A percentile compares a stretch with the other conserved stretches of the same genome.
Evolutionary conservation across 345 rosid species (phyloP).

Genomic region (Pseudoturritis turrita): DNA sequence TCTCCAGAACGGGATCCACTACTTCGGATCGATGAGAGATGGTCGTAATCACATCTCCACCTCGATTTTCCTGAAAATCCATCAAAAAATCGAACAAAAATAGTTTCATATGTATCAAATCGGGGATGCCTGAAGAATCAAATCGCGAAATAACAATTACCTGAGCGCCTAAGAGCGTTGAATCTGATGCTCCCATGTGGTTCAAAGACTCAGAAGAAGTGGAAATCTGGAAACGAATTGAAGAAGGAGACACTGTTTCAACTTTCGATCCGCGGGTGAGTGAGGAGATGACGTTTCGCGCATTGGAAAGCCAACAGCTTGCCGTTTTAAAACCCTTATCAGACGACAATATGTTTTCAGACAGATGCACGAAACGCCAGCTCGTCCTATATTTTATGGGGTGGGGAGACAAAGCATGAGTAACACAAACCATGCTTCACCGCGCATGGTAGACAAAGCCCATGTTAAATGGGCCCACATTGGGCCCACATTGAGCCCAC

Average conservation of each 20-base stretch:
- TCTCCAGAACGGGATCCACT: conserved; percentile 72
- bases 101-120: background rate
- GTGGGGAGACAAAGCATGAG: conserved; percentile 21
- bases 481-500: conserved; percentile 28
- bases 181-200: conserved; percentile 31
- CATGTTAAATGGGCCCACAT: conserved; percentile 22
- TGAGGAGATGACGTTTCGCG: background rate
- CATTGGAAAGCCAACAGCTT: background rate
- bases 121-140: background rate
- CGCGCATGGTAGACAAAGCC: conserved; percentile 31
- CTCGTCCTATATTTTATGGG: background rate
- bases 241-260: background rate
- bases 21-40: conserved; percentile 56
- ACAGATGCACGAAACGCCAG: conserved; percentile 6
- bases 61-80: conserved; percentile 22
- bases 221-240: no score
- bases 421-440: conserved; percentile 20
- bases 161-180: conserved; percentile 35
- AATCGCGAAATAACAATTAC: conserved; percentile 26
- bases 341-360: conserved; percentile 5
- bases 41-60: conserved; percentile 72
- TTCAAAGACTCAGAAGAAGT: background rate
- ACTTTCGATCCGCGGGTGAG: background rate
- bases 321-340: background rate
- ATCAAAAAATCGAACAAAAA: background rate